phyloP scores from a whole-genome alignment of 2,329 filamentous ascomycete genomes.

The Claviceps monticola region DNA sequence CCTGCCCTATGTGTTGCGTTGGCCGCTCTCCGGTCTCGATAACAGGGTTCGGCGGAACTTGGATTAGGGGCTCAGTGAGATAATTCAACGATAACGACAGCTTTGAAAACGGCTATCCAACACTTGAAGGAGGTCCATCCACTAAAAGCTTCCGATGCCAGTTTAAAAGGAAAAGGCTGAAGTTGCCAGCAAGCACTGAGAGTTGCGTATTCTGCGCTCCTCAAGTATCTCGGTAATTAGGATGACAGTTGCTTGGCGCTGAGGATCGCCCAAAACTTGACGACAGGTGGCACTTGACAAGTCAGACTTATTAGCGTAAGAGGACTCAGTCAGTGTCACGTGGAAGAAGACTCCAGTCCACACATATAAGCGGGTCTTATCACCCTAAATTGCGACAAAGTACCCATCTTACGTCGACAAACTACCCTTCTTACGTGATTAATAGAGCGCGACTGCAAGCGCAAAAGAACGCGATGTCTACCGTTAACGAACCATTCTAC shows the following conservation, averaged over 20 bases:
- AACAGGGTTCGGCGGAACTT: neutral
- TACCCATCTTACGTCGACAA: too few species aligned
- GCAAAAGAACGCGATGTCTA: slow-evolving; percentile 35
- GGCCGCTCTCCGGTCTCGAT: neutral
- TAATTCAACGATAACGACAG: neutral
- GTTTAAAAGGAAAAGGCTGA: slow-evolving; percentile 12
- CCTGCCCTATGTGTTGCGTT: neutral
- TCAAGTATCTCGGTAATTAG: slow-evolving; percentile 12
- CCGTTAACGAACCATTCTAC: slow-evolving; percentile 74
- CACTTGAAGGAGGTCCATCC: neutral
- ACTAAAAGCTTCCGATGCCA: slow-evolving; percentile 7
- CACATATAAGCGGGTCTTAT: too few species aligned
- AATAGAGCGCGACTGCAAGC: neutral
- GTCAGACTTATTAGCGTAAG: neutral
- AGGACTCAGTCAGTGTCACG: slow-evolving; percentile 1
- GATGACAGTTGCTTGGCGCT: slow-evolving; percentile 1
- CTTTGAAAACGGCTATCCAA: neutral
- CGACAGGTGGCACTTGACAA: slow-evolving; percentile 6
- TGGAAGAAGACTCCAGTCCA: neutral
- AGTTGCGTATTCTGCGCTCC: slow-evolving; percentile 11
- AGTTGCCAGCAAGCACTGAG: slow-evolving; percentile 15
- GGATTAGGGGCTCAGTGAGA: neutral
- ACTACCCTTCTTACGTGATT: neutral
- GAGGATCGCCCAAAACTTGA: neutral
- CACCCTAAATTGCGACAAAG: neutral